Base-by-base conservation (phyloP, 2,329 filamentous ascomycete species). In the Aspergillus hortae region DNA sequence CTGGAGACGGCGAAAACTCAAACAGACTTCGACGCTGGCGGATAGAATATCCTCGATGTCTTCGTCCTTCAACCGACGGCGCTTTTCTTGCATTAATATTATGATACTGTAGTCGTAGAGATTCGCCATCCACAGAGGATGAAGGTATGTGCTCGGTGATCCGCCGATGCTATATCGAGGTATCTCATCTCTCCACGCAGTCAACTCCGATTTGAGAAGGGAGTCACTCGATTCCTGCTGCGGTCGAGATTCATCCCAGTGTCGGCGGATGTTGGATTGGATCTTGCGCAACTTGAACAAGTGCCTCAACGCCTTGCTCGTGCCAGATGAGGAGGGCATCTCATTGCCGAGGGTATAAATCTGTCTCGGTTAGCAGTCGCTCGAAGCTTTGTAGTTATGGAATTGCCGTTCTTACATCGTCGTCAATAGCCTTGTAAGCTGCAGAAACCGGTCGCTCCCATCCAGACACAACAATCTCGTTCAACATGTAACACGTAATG, bases 401-500 rank as follows among this genome's bases (percentile, higher is more conserved):
- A 33, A 5, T 14, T 10, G 30, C 27, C 7, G 10, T 11, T 17
- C 42, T 14, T 48, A 65, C 63, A 51, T 65, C 63, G 46, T 65
- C 61, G 12, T 65, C 63, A 12, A 65, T 52, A 9, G 56, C 58
- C 10, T 38, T 54, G 21, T 65, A 64, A 10, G 60, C 60, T 30
- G 53, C 52, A 5, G 62, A 65, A n/a, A 63, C 61, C 2, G 63
- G 63, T 17, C 62, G 49, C 23, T 65, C 61, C 63, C 63, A 65
- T 9, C 63, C 63, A 15, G 60, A 65, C 7, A 61, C 56, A 43
- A 64, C 58, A 14, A 65, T 54, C 30, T 65, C 63, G 35, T 65
- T 65, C 17, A 65, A 51, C 63, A 65, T 65, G 38, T 60, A 65
- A 46, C 62, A 64, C 19, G 62, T 60, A 19, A 65, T 65, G 6